Percentiles rank a stretch among this genome's conserved stretches.
Evolutionary conservation across 176 grass and related monocot genomes (phyloP).

Genomic region (Carex scoparia): DNA sequence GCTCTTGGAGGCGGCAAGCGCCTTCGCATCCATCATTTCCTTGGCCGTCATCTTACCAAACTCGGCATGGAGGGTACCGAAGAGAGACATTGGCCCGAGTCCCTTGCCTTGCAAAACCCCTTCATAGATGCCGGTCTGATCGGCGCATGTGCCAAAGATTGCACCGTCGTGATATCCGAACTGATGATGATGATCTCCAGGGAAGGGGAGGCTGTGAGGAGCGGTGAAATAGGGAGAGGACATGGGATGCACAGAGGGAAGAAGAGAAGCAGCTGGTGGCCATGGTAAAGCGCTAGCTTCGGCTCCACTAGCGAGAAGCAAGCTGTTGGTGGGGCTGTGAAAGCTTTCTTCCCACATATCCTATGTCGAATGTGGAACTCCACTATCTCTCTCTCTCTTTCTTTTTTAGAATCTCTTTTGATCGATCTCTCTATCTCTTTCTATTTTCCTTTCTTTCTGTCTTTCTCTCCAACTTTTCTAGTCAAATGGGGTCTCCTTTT

Average conservation of each 20-base stretch:
- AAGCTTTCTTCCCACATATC: constrained; percentile 67
- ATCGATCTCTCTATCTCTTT: constrained; percentile 28
- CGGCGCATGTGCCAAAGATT: constrained; percentile 1
- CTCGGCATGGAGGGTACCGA: constrained; percentile 79
- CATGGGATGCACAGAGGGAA: constrained; percentile 15
- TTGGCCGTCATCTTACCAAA: constrained; percentile 71
- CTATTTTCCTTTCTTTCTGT: constrained; percentile 25
- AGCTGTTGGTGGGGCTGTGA: constrained; percentile 49
- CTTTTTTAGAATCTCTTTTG: constrained; percentile 18
- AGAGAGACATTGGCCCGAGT: constrained; percentile 37
- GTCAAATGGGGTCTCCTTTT: constrained; percentile 75
- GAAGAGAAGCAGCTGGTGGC: constrained; percentile 25
- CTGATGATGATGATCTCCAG: constrained; percentile 19
- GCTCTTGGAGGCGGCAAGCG: constrained; percentile 82
- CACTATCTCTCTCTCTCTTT: background rate
- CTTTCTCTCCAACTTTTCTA: constrained; percentile 32
- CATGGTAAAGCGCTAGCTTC: constrained; percentile 40
- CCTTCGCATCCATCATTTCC: constrained; percentile 98
- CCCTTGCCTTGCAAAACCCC: constrained; percentile 29
- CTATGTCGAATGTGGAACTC: constrained; percentile 9
- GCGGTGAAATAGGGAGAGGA: constrained; percentile 8
- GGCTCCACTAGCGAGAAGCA: constrained; percentile 31
- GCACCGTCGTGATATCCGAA: constrained; percentile 25
- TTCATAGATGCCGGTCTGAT: constrained; percentile 34
- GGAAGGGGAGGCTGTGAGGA: constrained; percentile 27